A percentile compares a stretch with the other conserved stretches of the same genome.
These are phyloP conservation scores for Oemleria cerasiformis DNA, from an alignment of 306 rosid genomes.

Conservation along the genomic window DNA sequence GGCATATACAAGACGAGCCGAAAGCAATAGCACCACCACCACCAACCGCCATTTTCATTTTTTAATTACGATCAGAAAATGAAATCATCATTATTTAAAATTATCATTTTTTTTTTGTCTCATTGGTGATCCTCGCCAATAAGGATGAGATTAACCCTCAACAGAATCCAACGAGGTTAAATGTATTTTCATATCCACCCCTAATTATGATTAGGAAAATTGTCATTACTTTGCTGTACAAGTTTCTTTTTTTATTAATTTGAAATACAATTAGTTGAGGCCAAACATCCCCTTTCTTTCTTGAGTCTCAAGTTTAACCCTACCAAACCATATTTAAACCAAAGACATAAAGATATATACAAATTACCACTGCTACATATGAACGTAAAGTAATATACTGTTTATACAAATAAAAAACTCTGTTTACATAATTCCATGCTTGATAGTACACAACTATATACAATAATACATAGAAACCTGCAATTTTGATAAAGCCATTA, in stretches of 20 bases:
- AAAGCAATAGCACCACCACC: conserved; percentile 13
- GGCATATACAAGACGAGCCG: conserved; percentile 31
- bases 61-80: neutral
- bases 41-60: neutral
- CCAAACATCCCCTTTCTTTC: neutral
- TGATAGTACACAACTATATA: conserved; percentile 11
- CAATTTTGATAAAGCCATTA: no score
- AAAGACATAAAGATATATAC: no score
- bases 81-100: neutral
- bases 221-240: no score
- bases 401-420: neutral
- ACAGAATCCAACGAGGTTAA: no score
- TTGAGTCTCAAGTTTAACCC: neutral
- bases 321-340: neutral
- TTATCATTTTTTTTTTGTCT: no score
- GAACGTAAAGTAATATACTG: neutral
- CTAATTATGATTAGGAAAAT: no score
- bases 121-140: no score
- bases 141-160: no score
- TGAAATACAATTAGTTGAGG: neutral
- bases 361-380: neutral
- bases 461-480: neutral
- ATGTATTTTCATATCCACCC: no score
- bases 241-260: no score
- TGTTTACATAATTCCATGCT: neutral